phyloP scores from a whole-genome alignment of 176 grass and related monocot species.

The Oryza glaberrima region DNA sequence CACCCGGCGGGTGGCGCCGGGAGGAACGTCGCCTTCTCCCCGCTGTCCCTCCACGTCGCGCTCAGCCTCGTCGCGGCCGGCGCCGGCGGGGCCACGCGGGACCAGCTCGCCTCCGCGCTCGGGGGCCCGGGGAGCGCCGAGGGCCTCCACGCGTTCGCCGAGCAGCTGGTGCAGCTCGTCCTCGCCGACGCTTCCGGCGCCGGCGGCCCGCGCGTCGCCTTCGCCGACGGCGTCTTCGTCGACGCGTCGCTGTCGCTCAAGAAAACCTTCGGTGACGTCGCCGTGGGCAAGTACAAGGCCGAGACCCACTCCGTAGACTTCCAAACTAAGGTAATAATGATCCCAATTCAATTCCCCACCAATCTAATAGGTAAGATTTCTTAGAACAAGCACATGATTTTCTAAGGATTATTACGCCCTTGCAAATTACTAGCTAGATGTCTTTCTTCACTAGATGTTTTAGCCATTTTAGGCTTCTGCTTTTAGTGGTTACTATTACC shows the following conservation, averaged over 20 bases:
- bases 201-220: constrained; percentile 67
- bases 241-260: constrained; percentile 57
- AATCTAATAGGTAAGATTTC: not conserved
- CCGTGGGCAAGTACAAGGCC: constrained; percentile 51
- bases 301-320: constrained; percentile 59
- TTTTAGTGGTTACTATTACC: not conserved
- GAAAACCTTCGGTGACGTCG: constrained; percentile 47
- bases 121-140: not conserved
- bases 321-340: constrained; percentile 51
- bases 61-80: constrained; percentile 78
- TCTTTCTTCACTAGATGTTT: not conserved
- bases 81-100: constrained; percentile 58
- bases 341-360: not conserved
- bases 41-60: constrained; percentile 75
- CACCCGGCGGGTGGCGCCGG: not conserved
- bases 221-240: constrained; percentile 63
- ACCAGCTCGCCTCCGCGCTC: constrained; percentile 57
- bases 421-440: not conserved
- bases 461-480: not conserved
- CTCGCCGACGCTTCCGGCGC: constrained; percentile 66
- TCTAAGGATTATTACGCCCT: not conserved
- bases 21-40: constrained; percentile 75
- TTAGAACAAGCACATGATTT: not conserved
- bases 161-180: constrained; percentile 73
- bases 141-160: constrained; percentile 55